A percentile compares a stretch with the other conserved stretches of the same genome.
phyloP scores from a whole-genome alignment of 148 eudicot genomes.

The Rhododendron ovatum region DNA sequence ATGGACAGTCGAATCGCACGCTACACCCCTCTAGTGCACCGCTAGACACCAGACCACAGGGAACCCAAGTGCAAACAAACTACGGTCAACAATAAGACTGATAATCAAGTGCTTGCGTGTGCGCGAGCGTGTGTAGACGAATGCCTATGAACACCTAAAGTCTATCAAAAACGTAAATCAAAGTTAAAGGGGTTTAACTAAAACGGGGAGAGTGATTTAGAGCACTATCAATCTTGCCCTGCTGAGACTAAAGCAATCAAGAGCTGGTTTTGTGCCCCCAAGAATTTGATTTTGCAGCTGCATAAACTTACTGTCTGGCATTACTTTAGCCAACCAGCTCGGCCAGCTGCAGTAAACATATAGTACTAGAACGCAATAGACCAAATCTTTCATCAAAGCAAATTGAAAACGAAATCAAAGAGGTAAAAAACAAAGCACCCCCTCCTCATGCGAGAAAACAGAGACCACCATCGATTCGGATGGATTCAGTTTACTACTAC shows the following conservation, averaged over 20 bases:
- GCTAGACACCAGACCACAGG: no score
- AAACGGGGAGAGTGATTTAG: constrained; percentile 13
- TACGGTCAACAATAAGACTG: no score
- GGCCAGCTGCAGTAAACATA: constrained; percentile 37
- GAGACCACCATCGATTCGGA: neutral
- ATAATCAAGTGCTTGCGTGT: no score
- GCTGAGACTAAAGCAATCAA: constrained; percentile 31
- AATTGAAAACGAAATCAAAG: neutral
- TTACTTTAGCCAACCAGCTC: constrained; percentile 40
- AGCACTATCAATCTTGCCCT: constrained; percentile 35
- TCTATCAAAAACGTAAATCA: neutral
- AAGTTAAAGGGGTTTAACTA: neutral
- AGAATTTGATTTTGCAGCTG: constrained; percentile 26
- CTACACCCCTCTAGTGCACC: no score
- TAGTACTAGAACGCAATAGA: no score
- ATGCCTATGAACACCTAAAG: neutral
- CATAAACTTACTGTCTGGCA: constrained; percentile 34
- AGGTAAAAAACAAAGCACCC: neutral
- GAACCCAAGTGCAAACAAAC: no score
- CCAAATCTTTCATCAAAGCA: neutral
- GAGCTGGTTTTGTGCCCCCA: constrained; percentile 34
- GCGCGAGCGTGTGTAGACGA: neutral
- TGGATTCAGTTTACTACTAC: neutral
- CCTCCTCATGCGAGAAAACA: neutral
- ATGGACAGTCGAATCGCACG: no score